phyloP scores from a whole-genome alignment of 495 filamentous ascomycete species.

The Hyphodiscus hymeniophilus region DNA sequence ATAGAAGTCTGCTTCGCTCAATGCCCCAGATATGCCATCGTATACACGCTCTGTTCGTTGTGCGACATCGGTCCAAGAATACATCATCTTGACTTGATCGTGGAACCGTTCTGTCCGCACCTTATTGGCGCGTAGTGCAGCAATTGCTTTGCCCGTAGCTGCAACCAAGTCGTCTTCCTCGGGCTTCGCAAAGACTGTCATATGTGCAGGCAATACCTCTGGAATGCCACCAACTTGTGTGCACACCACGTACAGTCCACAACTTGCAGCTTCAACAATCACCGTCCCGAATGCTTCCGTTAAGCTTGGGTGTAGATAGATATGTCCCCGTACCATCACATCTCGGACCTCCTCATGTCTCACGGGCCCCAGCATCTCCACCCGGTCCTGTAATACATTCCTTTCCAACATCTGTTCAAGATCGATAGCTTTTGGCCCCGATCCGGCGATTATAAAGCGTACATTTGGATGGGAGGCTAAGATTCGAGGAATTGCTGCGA shows the following conservation, averaged over 20 bases:
- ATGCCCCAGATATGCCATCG: slow-evolving; percentile 75
- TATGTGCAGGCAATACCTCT: slow-evolving; percentile 85
- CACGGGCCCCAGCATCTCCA: slow-evolving; percentile 84
- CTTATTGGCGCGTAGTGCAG: slow-evolving; percentile 66
- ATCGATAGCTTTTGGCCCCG: slow-evolving; percentile 93
- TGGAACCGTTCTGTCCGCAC: slow-evolving; percentile 91
- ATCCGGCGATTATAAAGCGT: slow-evolving; percentile 93
- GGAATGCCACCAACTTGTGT: slow-evolving; percentile 95
- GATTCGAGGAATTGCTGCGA: slow-evolving; percentile 89
- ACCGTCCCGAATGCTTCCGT: slow-evolving; percentile 98
- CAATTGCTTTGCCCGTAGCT: slow-evolving; percentile 77
- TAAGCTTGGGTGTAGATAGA: slow-evolving; percentile 89
- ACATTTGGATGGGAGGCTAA: slow-evolving; percentile 83
- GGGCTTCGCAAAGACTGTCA: slow-evolving; percentile 89
- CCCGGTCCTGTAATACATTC: slow-evolving; percentile 88
- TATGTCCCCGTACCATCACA: slow-evolving; percentile 96
- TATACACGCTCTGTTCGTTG: slow-evolving; percentile 90
- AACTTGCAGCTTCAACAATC: slow-evolving; percentile 92
- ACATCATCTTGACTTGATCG: slow-evolving; percentile 95
- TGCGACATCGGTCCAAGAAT: slow-evolving; percentile 94
- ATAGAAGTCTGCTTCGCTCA: slow-evolving; percentile 81
- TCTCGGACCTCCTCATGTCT: slow-evolving; percentile 94
- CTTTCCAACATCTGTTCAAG: slow-evolving; percentile 96
- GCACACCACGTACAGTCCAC: slow-evolving; percentile 91
- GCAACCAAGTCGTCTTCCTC: slow-evolving; percentile 86